Base-by-base conservation (phyloP, 257 asterid species). In the Hygrophila difformis region DNA sequence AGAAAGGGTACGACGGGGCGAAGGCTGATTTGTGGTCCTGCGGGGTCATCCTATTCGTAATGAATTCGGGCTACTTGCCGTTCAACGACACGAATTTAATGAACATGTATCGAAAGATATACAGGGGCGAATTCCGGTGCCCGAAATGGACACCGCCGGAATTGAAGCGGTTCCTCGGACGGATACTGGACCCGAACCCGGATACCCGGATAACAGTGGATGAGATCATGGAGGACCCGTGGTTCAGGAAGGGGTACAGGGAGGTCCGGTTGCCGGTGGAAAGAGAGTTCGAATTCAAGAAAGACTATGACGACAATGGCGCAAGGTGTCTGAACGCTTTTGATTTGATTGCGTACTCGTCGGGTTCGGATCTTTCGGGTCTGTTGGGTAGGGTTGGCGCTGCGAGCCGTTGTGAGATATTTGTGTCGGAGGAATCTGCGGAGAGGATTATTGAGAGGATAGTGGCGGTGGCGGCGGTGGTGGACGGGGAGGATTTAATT, bases 11-110 rank as follows among this genome's bases (percentile, higher is more conserved):
- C 60, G 78, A 78, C 26, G 95, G 95, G 5, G 73, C 84, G 0
- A 78, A 75, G 59, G 66, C 74, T 41, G 95, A 84, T 50, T 61
- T 84, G 0, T 84, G 95, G 95, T 84, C 95, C 5, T 84, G 91
- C 60, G 95, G 95, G 6, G 48, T 84, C 12, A 78, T 84, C 12
- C 64, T 84, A 0, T 84, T 48, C 49, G 91, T 78, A 0, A 50
- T 81, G 11, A 69, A 64, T 22, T 91, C 95, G 0, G 95, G 95
- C 1, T 84, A 73, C 51, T 39, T 84, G 2, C 95, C 95, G 0
- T 84, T 84, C 45, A 79, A 78, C 57, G 87, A 81, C 54, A 47
- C 77, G 5, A 84, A 84, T 55, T 47, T 84, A 29, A 81, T 84
- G 93, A 58, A 51, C 1, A 78, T 84, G 95, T 84, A 84, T 41